A percentile compares a stretch with the other conserved stretches of the same genome.
Conservation (phyloP, 176 grass and related monocot genomes). For the Carex parvula region DNA sequence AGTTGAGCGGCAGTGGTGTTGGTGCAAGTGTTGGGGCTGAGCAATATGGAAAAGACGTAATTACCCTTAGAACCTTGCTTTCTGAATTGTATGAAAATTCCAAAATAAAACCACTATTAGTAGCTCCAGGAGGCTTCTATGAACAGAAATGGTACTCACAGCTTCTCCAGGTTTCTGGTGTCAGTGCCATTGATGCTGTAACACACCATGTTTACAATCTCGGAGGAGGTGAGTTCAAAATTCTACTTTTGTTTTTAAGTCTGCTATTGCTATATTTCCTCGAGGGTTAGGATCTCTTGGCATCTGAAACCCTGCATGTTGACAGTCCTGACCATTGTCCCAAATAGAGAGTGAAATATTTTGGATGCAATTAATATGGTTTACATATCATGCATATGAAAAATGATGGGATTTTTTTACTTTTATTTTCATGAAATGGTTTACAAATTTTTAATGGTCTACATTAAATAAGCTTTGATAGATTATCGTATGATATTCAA, state of each 20-base stretch:
- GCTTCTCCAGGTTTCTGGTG: conserved; percentile 69
- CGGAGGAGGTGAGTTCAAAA: conserved; percentile 61
- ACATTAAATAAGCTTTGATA: neutral
- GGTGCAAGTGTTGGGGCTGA: conserved; percentile 67
- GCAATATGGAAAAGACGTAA: conserved; percentile 75
- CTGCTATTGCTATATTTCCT: neutral
- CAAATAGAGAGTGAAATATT: neutral
- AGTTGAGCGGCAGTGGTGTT: conserved; percentile 80
- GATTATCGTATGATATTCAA: neutral
- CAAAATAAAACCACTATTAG: conserved; percentile 45
- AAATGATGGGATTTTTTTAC: neutral
- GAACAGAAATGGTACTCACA: conserved; percentile 62
- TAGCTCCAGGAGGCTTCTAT: conserved; percentile 94
- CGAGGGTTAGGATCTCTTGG: neutral
- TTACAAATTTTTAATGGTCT: neutral
- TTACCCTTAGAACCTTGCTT: conserved; percentile 60
- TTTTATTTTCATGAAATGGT: neutral
- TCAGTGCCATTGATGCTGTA: conserved; percentile 52
- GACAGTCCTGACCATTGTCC: neutral
- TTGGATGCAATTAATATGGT: neutral
- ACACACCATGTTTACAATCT: conserved; percentile 99
- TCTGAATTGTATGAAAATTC: conserved; percentile 46
- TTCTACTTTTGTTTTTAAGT: neutral
- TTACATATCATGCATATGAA: neutral
- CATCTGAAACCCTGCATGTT: neutral